Base-by-base conservation (phyloP, 371 early-diverging fungal species). In the Mucor lusitanicus region DNA sequence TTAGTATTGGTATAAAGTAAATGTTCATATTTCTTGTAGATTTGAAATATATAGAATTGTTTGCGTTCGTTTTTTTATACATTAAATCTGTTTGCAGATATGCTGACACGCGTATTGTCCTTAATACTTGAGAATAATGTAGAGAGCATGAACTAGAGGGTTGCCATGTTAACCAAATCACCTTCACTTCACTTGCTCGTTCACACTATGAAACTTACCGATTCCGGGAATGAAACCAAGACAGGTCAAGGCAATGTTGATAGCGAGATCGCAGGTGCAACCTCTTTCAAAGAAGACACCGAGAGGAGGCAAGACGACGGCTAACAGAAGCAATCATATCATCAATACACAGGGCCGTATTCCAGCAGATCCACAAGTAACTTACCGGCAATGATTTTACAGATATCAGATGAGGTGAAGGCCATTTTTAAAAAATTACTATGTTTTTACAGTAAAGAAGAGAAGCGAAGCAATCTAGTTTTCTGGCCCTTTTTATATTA, bases 141-240 rank as follows among this genome's bases (percentile, higher is more conserved):
- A 75, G 39, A 75, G 70, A 37, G 76, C 76, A 32, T 75, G 76
- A 42, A 75, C 73, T 73, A 63, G 2, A 39, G 37, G 23, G 6
- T 50, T 50, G 3, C 1, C 37, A 44, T 40, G 17, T 42, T 23
- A 57, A 28, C 12, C n/a, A 40, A 19, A n/a, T 32, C 27, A 21
- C 6, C 7, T 32, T 32, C 28, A 8, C 27, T 15, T 55, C 55
- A 11, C 37, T 25, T 30, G 5, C 32, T 15, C 5, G 6, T 12
- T 37, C 12, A 37, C 37, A 32, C 17, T 13, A 28, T 23, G 7
- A 15, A 73, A 6, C 69, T 69, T 73, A 74, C 75, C 61, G 32
- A 76, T 86, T 72, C 93, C 93, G 12, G 93, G 93, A 62, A 93
- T 81, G 71, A 83, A 90, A 56, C 93, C 93, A 39, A 93, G 84